Conservation (phyloP, 2,329 filamentous ascomycete species). For the Cordyceps cicadae region DNA sequence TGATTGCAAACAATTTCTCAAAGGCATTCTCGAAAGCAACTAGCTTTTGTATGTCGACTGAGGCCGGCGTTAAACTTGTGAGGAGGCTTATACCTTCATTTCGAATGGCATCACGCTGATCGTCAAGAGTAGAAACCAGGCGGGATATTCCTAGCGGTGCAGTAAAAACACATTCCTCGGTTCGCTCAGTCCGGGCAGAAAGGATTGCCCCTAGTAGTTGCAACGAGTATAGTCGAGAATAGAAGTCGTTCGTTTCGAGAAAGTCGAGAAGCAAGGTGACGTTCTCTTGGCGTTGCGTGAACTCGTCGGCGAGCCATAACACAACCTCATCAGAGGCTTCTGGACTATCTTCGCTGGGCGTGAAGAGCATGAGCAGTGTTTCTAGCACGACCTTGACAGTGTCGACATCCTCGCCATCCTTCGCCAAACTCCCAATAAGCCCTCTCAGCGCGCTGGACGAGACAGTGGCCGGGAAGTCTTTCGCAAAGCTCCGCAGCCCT, state of each 20-base stretch:
- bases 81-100: conserved; percentile 84
- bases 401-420: conserved; percentile 90
- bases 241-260: conserved; percentile 79
- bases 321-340: conserved; percentile 95
- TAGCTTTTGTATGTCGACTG: conserved; percentile 83
- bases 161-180: conserved; percentile 87
- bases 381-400: conserved; percentile 93
- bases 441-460: conserved; percentile 86
- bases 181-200: conserved; percentile 76
- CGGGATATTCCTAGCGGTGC: conserved; percentile 83
- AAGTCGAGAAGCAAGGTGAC: conserved; percentile 85
- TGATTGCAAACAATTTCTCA: conserved; percentile 73
- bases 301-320: conserved; percentile 94
- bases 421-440: conserved; percentile 74
- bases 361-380: conserved; percentile 90
- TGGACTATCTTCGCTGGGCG: conserved; percentile 60
- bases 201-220: conserved; percentile 84
- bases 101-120: conserved; percentile 75
- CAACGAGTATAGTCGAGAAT: conserved; percentile 81
- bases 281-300: conserved; percentile 95
- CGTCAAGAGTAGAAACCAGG: conserved; percentile 75
- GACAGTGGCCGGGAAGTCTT: conserved; percentile 91
- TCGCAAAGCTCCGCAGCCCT: conserved; percentile 89
- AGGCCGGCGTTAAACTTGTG: conserved; percentile 78
- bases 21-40: conserved; percentile 95